A percentile compares a stretch with the other conserved stretches of the same genome.
These are phyloP conservation scores for Corchorus capsularis DNA, from an alignment of 345 rosid genomes.

Conservation along the genomic window DNA sequence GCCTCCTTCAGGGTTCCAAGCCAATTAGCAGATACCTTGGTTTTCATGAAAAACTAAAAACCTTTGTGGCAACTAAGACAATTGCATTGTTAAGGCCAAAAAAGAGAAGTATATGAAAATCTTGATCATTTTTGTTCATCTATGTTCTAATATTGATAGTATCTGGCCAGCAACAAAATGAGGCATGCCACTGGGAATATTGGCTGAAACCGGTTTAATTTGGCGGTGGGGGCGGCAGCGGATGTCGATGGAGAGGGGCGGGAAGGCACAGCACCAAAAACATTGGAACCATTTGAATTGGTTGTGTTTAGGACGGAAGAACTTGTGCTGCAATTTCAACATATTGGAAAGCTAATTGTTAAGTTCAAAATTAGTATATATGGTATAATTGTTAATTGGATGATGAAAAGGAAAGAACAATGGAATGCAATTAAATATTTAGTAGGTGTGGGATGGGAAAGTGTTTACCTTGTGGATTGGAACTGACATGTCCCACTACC, in stretches of 20 bases:
- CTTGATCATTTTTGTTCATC: neutral
- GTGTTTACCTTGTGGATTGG: conserved; percentile 58
- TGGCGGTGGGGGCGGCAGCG: conserved; percentile 15
- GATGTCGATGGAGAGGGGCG: conserved; percentile 42
- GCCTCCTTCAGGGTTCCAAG: neutral
- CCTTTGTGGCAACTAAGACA: neutral
- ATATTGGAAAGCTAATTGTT: neutral
- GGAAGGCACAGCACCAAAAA: conserved; percentile 63
- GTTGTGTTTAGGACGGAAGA: conserved; percentile 68
- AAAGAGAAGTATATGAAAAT: neutral
- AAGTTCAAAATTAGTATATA: too few species aligned
- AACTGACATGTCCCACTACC: conserved; percentile 62
- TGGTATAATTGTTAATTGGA: neutral
- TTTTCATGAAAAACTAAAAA: neutral
- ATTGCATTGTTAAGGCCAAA: neutral
- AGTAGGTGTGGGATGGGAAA: neutral
- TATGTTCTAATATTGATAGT: neutral
- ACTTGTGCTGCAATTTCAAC: conserved; percentile 52
- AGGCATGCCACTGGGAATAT: neutral
- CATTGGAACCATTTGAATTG: conserved; percentile 60
- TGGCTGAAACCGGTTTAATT: neutral
- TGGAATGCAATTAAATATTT: neutral
- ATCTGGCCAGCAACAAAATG: conserved; percentile 12
- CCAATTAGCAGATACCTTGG: neutral
- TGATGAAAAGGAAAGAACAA: neutral